Conservation (phyloP, 768 basidiomycete species). For the Jaapia argillacea region DNA sequence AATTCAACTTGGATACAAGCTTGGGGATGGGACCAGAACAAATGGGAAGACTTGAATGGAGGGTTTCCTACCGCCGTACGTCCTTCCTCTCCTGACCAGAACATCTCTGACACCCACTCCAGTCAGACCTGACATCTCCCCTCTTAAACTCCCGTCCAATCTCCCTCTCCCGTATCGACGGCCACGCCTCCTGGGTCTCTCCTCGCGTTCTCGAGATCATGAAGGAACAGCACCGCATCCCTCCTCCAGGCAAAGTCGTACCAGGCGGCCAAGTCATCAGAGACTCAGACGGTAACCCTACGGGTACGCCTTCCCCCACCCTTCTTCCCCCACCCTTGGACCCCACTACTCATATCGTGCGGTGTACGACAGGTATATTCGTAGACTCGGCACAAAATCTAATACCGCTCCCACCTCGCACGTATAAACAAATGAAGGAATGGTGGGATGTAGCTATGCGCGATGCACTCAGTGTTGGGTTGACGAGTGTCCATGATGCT, state of each 20-base stretch:
- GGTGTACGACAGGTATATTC: slow-evolving; percentile 47
- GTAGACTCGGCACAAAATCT: slow-evolving; percentile 84
- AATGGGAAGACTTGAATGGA: slow-evolving; percentile 39
- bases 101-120: neutral
- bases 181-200: slow-evolving; percentile 84
- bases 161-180: slow-evolving; percentile 67
- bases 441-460: slow-evolving; percentile 55
- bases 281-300: slow-evolving; percentile 50
- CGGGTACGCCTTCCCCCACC: slow-evolving; percentile 39
- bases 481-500: slow-evolving; percentile 88
- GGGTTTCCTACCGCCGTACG: slow-evolving; percentile 67
- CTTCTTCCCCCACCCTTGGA: too few species aligned
- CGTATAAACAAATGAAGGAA: slow-evolving; percentile 40
- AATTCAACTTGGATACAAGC: slow-evolving; percentile 67
- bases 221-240: slow-evolving; percentile 40
- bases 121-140: slow-evolving; percentile 66
- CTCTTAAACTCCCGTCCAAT: slow-evolving; percentile 63
- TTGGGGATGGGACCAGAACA: slow-evolving; percentile 92
- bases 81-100: neutral
- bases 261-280: slow-evolving; percentile 70
- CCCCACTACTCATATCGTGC: too few species aligned
- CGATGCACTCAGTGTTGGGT: slow-evolving; percentile 67
- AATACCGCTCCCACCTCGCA: slow-evolving; percentile 56
- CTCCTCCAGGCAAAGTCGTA: slow-evolving; percentile 51
- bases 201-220: slow-evolving; percentile 57